Evolutionary conservation across 345 rosid species (phyloP).

Genomic region (Rhizophora mangle): DNA sequence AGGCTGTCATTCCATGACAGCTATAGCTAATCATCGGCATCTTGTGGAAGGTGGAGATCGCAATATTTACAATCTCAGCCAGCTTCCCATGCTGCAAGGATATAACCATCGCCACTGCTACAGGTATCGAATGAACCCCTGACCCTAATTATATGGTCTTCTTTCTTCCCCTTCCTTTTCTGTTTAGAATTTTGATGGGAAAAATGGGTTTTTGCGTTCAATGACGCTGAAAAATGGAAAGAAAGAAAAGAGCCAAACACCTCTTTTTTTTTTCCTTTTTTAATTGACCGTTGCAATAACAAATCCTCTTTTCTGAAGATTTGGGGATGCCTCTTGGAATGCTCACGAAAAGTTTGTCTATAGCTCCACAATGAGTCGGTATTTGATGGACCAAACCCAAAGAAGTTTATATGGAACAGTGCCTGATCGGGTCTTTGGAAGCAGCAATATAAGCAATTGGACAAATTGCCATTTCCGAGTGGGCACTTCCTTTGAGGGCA

Average conservation of each 20-base stretch:
- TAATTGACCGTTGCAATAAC: not conserved
- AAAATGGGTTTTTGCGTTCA: too few relatives aligned
- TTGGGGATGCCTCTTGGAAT: slow-evolving; percentile 54
- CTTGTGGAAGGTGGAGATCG: slow-evolving; percentile 58
- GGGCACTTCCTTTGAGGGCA: slow-evolving; percentile 12
- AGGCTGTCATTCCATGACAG: slow-evolving; percentile 35
- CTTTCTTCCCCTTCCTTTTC: not conserved
- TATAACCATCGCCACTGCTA: slow-evolving; percentile 37
- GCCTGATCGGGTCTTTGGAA: slow-evolving; percentile 30
- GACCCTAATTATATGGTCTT: not conserved
- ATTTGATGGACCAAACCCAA: slow-evolving; percentile 35
- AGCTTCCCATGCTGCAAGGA: slow-evolving; percentile 72
- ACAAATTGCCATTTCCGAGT: slow-evolving; percentile 14
- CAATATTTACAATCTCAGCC: slow-evolving; percentile 68
- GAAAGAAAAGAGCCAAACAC: not conserved
- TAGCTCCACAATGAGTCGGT: slow-evolving; percentile 30
- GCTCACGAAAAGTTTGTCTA: slow-evolving; percentile 37
- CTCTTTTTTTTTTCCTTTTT: not conserved
- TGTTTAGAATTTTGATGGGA: too few relatives aligned
- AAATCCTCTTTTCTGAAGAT: slow-evolving; percentile 28
- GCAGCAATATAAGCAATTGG: slow-evolving; percentile 24
- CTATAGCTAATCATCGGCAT: slow-evolving; percentile 51
- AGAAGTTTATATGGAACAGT: slow-evolving; percentile 32
- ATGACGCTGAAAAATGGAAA: too few relatives aligned
- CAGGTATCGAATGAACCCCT: slow-evolving; percentile 38